Evolutionary conservation across 2,329 filamentous ascomycete species (phyloP).

Genomic region (Colletotrichum tanaceti): DNA sequence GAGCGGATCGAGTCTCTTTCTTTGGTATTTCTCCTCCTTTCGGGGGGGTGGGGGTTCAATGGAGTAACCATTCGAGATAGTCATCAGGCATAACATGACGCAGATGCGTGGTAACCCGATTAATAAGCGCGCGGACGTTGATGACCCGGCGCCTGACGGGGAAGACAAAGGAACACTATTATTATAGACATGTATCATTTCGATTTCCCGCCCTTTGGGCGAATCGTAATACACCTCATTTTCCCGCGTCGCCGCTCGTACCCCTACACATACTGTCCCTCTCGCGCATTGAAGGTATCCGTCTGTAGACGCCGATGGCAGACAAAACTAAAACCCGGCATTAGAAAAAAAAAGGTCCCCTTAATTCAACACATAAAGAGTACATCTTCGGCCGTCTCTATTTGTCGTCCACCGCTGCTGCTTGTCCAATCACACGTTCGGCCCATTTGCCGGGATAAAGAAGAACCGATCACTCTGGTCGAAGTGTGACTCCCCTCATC

Average conservation of each 20-base stretch:
- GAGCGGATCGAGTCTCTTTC: neutral
- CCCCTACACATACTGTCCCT: neutral
- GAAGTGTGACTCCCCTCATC: slow-evolving; percentile 40
- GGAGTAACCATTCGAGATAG: neutral
- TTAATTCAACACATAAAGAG: slow-evolving; percentile 29
- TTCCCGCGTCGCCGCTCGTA: slow-evolving; percentile 5
- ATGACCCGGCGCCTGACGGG: neutral
- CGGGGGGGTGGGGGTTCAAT: neutral
- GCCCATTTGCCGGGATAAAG: neutral
- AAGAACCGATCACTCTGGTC: slow-evolving; percentile 12
- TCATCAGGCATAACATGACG: neutral
- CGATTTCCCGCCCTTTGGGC: neutral
- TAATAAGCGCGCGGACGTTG: neutral
- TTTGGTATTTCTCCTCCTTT: neutral
- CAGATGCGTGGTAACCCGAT: slow-evolving; percentile 2
- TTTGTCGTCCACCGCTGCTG: neutral
- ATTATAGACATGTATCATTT: slow-evolving; percentile 13
- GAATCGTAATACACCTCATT: neutral
- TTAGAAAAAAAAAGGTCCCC: slow-evolving; percentile 1
- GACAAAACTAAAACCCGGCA: slow-evolving; percentile 14
- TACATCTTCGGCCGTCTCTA: slow-evolving; percentile 18
- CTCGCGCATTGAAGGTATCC: slow-evolving; percentile 34
- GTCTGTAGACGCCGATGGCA: slow-evolving; percentile 39
- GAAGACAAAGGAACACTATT: neutral
- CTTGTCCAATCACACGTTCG: slow-evolving; percentile 12